Conservation (phyloP, 2,329 filamentous ascomycete species). For the Neonectria hederae region DNA sequence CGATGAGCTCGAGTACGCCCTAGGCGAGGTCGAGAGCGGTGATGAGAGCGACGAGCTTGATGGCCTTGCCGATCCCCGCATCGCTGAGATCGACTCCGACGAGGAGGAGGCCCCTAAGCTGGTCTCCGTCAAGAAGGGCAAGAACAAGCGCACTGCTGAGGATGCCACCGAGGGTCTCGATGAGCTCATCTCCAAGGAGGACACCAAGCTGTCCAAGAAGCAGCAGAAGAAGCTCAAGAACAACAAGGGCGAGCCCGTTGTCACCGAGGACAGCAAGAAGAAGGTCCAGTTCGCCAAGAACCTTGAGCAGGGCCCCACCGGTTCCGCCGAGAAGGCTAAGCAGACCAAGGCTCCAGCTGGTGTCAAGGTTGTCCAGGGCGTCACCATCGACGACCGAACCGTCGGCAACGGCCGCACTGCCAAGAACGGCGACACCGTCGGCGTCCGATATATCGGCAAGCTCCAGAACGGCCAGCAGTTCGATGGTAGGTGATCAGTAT, state of each 20-base stretch:
- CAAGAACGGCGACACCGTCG: constrained; percentile 90
- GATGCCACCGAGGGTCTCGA: constrained; percentile 77
- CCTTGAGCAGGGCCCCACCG: constrained; percentile 94
- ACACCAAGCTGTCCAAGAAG: constrained; percentile 90
- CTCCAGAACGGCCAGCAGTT: constrained; percentile 94
- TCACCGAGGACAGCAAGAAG: constrained; percentile 69
- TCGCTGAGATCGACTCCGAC: constrained; percentile 79
- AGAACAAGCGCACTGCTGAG: constrained; percentile 93
- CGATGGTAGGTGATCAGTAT: constrained; percentile 72
- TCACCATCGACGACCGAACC: constrained; percentile 96
- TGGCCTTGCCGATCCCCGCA: constrained; percentile 78
- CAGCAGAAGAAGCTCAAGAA: constrained; percentile 98
- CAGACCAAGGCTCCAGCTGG: constrained; percentile 63
- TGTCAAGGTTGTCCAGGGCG: constrained; percentile 84
- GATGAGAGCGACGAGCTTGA: constrained; percentile 82
- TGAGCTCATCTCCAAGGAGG: constrained; percentile 83
- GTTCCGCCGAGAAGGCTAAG: constrained; percentile 63
- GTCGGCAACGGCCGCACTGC: constrained; percentile 82
- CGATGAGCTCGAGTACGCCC: constrained; percentile 78
- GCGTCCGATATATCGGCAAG: constrained; percentile 99
- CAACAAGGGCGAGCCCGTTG: constrained; percentile 90
- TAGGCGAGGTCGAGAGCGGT: constrained; percentile 77
- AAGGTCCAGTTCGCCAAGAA: constrained; percentile 99
- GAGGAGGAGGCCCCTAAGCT: constrained; percentile 77
- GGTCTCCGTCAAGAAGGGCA: constrained; percentile 72